These are phyloP conservation scores for Dispira simplex DNA, from an alignment of 192 early-diverging fungal species.

Conservation along the genomic window DNA sequence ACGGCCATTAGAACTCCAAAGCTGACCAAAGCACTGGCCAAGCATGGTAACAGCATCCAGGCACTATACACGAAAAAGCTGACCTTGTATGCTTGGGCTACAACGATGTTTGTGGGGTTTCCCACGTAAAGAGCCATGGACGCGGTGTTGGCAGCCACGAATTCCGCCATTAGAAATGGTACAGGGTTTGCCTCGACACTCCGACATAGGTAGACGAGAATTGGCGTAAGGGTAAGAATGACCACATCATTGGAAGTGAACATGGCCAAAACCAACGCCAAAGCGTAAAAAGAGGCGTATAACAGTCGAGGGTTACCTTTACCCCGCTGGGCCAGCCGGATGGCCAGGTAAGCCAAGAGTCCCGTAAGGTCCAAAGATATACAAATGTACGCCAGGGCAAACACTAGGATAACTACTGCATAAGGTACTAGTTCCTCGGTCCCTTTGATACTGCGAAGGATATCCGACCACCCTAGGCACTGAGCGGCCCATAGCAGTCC, in stretches of 20 bases:
- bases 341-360: slow-evolving; percentile 56
- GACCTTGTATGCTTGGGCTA: slow-evolving; percentile 58
- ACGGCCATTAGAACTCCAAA: slow-evolving; percentile 25
- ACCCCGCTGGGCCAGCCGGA: slow-evolving; percentile 51
- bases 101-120: slow-evolving; percentile 80
- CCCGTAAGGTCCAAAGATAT: slow-evolving; percentile 73
- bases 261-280: slow-evolving; percentile 54
- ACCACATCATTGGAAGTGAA: slow-evolving; percentile 77
- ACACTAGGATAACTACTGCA: slow-evolving; percentile 67
- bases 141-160: slow-evolving; percentile 59
- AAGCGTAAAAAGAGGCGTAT: slow-evolving; percentile 50
- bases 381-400: slow-evolving; percentile 72
- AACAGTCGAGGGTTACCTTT: slow-evolving; percentile 37
- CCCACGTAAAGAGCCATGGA: slow-evolving; percentile 78
- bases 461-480: no score
- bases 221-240: slow-evolving; percentile 64
- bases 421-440: slow-evolving; percentile 31
- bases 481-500: no score
- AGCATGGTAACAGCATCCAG: slow-evolving; percentile 68
- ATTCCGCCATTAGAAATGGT: slow-evolving; percentile 61
- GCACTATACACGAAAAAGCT: slow-evolving; percentile 60
- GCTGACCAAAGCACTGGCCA: slow-evolving; percentile 32
- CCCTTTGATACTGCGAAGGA: no score
- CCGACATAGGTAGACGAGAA: slow-evolving; percentile 58
- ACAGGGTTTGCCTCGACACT: slow-evolving; percentile 40